A percentile compares a stretch with the other conserved stretches of the same genome.
Evolutionary conservation across 441 rosid genomes (phyloP).

Genomic region (Eruca vesicaria): DNA sequence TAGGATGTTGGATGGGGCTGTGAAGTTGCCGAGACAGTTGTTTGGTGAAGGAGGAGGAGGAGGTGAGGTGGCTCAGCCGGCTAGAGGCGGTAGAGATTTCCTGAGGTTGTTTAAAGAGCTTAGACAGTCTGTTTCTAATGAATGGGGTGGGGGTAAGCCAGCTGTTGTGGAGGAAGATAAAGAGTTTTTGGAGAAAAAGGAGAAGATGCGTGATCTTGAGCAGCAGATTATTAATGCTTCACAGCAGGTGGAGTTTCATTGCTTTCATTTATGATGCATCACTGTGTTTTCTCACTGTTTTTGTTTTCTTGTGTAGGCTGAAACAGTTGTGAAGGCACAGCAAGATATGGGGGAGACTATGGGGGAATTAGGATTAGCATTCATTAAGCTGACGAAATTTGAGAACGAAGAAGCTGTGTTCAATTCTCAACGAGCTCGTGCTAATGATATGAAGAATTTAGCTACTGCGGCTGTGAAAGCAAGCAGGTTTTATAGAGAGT

Average conservation of each 20-base stretch:
- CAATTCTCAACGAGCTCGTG: slow-evolving; percentile 66
- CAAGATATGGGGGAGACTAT: slow-evolving; percentile 93
- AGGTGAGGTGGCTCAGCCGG: slow-evolving; percentile 76
- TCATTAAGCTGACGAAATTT: slow-evolving; percentile 79
- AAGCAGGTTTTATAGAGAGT: slow-evolving; percentile 79
- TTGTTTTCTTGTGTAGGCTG: slow-evolving; percentile 52
- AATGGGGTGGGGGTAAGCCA: slow-evolving; percentile 79
- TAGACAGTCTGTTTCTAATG: slow-evolving; percentile 76
- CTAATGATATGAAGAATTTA: slow-evolving; percentile 76
- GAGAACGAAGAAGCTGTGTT: slow-evolving; percentile 81
- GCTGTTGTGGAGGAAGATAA: slow-evolving; percentile 80
- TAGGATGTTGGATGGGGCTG: slow-evolving; percentile 84
- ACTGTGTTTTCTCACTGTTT: background rate
- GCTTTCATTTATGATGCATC: background rate
- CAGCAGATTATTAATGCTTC: slow-evolving; percentile 81
- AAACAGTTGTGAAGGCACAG: slow-evolving; percentile 76
- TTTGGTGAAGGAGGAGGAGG: slow-evolving; percentile 55
- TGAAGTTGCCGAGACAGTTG: slow-evolving; percentile 74
- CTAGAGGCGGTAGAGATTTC: slow-evolving; percentile 80
- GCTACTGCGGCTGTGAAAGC: slow-evolving; percentile 96
- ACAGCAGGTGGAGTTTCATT: slow-evolving; percentile 57
- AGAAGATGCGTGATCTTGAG: slow-evolving; percentile 72
- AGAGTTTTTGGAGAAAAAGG: slow-evolving; percentile 78
- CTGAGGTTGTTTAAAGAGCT: slow-evolving; percentile 84
- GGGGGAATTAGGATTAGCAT: slow-evolving; percentile 80